Conservation (phyloP, 148 eudicot species). For the Rhododendron simsii region DNA sequence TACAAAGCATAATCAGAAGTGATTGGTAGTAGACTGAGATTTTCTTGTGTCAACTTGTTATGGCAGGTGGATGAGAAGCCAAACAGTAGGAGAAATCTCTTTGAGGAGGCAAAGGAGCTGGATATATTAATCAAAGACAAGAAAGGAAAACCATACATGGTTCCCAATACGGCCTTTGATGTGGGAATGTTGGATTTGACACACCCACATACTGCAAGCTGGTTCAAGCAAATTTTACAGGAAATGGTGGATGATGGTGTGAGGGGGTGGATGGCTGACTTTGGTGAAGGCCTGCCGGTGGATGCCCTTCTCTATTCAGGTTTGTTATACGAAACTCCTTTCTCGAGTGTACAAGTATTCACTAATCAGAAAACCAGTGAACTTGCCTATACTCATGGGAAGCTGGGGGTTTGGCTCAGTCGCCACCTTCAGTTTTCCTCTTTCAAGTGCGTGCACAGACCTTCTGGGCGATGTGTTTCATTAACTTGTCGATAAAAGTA, state of each 20-base stretch:
- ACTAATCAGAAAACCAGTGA: background rate
- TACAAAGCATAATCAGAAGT: background rate
- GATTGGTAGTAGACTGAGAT: background rate
- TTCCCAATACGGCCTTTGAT: constrained; percentile 96
- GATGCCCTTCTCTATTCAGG: constrained; percentile 92
- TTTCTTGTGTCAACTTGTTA: background rate
- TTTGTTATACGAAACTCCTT: constrained; percentile 17
- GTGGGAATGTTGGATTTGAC: constrained; percentile 97
- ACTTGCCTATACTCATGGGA: background rate
- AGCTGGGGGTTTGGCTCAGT: background rate
- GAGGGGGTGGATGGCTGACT: constrained; percentile 99
- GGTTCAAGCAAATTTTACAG: constrained; percentile 80
- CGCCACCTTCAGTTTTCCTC: background rate
- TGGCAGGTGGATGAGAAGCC: constrained; percentile 69
- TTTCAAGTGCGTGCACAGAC: background rate
- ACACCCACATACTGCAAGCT: constrained; percentile 65
- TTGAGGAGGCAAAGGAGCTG: constrained; percentile 83
- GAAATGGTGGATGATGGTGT: constrained; percentile 95
- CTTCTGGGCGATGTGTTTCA: background rate
- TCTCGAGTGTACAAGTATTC: background rate
- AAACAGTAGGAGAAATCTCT: constrained; percentile 56
- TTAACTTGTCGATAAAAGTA: background rate
- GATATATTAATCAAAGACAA: constrained; percentile 79
- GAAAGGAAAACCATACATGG: constrained; percentile 83
- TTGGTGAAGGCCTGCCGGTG: constrained; percentile 94